Base-by-base conservation (phyloP, 331 rosid genomes). In the Malus hybrid region DNA sequence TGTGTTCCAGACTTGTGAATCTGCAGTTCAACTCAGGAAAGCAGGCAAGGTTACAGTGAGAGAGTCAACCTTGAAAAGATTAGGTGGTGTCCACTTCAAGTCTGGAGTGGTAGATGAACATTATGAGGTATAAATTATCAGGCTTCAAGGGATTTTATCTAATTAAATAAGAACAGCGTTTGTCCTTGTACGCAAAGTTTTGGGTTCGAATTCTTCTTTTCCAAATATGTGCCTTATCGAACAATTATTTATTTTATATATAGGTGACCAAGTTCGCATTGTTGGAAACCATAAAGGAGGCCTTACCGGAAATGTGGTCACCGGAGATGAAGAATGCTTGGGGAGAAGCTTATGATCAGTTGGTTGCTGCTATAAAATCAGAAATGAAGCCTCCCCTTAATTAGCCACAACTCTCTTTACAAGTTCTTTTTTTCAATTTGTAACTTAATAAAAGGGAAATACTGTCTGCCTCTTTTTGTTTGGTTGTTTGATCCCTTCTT, bases 301-400 rank as follows among this genome's bases (percentile, higher is more conserved):
- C 93, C 64, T 85, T 93, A 1, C 90, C 93, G 16, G 96, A 93
- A 55, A 84, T 87, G 84, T 93, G 98, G 98, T 88, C 90, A 19
- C 65, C 76, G 3, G 91, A 79, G 50, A 85, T 91, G 97, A 87
- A 86, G 79, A 75, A 78, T 71, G 98, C 98, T 24, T 91, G 97
- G 96, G 93, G 77, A 73, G 86, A 81, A 77, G 98, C 97, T 78
- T 88, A 87, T 83, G 96, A 91, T 76, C 93, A 88, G 71, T 72
- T 91, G 70, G 97, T 84, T 13, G 82, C 82, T 33, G 95, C 98
- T 73, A 89, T 88, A 78, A 93, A 91, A 82, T 33, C 88, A 16
- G 91, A 93, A 77, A 89, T 88, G 98, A 91, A 91, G 73, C 70
- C 29, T 81, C 78, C 66, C 11, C 71, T 14, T 58, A 5, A 52